phyloP scores from a whole-genome alignment of 257 asterid genomes.

The Rhazya stricta region DNA sequence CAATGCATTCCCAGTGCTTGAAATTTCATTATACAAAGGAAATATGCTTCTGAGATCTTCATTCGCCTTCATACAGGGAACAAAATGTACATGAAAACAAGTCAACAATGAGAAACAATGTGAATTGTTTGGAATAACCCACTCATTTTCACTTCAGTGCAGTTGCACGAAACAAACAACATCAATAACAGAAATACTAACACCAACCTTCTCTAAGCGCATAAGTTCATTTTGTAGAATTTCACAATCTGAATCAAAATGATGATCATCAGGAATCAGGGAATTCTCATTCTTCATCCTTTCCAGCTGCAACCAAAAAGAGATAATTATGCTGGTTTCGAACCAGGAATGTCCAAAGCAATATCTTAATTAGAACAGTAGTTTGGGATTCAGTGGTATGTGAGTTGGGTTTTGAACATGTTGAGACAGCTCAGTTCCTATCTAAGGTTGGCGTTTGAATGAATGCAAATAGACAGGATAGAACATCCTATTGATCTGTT shows the following conservation, averaged over 20 bases:
- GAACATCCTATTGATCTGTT: background rate
- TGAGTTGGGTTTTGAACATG: background rate
- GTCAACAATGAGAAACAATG: constrained; percentile 2
- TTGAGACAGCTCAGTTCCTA: background rate
- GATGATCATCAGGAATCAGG: constrained; percentile 29
- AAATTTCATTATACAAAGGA: constrained; percentile 57
- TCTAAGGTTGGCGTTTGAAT: background rate
- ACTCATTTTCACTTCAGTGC: background rate
- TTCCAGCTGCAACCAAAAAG: constrained; percentile 61
- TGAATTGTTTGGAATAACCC: background rate
- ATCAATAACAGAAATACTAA: background rate
- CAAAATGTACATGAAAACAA: constrained; percentile 12
- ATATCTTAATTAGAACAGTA: background rate
- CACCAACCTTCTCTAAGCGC: constrained; percentile 63
- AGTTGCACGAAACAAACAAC: background rate
- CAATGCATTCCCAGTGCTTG: constrained; percentile 66
- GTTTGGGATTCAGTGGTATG: background rate
- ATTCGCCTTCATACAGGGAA: constrained; percentile 48
- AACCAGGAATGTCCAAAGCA: constrained; percentile 6
- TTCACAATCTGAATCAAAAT: constrained; percentile 33
- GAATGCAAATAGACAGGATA: background rate
- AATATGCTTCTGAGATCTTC: constrained; percentile 78
- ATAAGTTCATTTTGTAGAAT: constrained; percentile 47
- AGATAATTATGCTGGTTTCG: constrained; percentile 6
- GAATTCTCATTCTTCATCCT: constrained; percentile 83